phyloP scores from a whole-genome alignment of 441 rosid species.

The Pelargonium cotyledonis region DNA sequence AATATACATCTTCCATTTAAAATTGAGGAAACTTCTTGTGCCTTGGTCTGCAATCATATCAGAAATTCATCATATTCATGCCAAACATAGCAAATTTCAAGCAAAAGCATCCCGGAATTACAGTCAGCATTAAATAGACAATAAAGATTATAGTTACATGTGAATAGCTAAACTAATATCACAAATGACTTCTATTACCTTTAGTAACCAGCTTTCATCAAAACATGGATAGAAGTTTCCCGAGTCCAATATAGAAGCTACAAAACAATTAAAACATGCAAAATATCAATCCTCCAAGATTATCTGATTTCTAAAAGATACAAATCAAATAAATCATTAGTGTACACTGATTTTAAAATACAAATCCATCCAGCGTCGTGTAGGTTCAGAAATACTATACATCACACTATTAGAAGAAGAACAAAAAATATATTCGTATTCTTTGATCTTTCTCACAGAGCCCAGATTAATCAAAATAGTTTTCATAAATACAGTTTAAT shows the following conservation, averaged over 20 bases:
- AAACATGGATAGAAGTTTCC: constrained; percentile 20
- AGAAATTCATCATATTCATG: neutral
- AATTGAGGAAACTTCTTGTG: constrained; percentile 24
- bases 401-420: too few relatives aligned
- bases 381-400: too few relatives aligned
- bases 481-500: too few relatives aligned
- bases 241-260: constrained; percentile 20
- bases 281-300: neutral
- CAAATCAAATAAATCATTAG: neutral
- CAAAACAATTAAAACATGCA: constrained; percentile 3
- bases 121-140: neutral
- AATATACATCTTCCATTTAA: constrained; percentile 31
- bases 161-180: neutral
- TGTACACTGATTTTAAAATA: too few relatives aligned
- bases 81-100: neutral
- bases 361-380: too few relatives aligned
- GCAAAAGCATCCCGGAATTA: neutral
- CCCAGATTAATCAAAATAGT: too few relatives aligned
- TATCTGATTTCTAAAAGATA: neutral
- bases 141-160: neutral
- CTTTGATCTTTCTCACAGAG: too few relatives aligned
- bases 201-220: constrained; percentile 26
- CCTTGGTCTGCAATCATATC: constrained; percentile 30
- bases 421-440: too few relatives aligned
- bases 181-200: constrained; percentile 19